Evolutionary conservation across 2,329 filamentous ascomycete genomes (phyloP).

Genomic region (Trichocomaceae sp.): DNA sequence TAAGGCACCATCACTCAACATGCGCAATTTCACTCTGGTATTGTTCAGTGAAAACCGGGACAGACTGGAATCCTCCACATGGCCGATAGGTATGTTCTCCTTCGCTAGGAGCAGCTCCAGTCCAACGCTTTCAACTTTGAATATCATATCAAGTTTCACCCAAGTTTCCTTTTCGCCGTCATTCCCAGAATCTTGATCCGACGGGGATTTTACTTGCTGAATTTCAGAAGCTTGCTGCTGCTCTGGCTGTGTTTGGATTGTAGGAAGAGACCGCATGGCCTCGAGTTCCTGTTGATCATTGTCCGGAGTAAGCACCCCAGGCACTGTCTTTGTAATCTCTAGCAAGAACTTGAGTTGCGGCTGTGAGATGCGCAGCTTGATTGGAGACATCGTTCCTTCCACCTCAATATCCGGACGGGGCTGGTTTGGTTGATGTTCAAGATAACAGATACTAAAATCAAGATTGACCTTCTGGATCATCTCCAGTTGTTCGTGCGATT

Average conservation of each 20-base stretch:
- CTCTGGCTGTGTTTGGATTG: constrained; percentile 45
- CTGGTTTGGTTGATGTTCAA: constrained; percentile 70
- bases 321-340: constrained; percentile 80
- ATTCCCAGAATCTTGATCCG: constrained; percentile 63
- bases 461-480: constrained; percentile 97
- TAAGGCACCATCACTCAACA: constrained; percentile 84
- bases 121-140: constrained; percentile 80
- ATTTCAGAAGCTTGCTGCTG: constrained; percentile 34
- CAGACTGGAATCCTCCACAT: constrained; percentile 71
- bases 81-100: constrained; percentile 68
- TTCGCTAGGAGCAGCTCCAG: constrained; percentile 77
- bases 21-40: constrained; percentile 82
- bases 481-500: constrained; percentile 75
- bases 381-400: constrained; percentile 83
- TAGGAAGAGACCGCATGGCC: constrained; percentile 65
- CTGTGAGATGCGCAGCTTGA: constrained; percentile 84
- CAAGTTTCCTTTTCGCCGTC: constrained; percentile 64
- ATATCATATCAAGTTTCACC: constrained; percentile 90
- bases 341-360: constrained; percentile 85
- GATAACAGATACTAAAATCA: constrained; percentile 83
- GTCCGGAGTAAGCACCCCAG: constrained; percentile 75
- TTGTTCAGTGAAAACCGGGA: constrained; percentile 93
- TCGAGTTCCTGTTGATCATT: constrained; percentile 65
- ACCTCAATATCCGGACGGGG: constrained; percentile 88
- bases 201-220: constrained; percentile 27